phyloP scores from a whole-genome alignment of 192 early-diverging fungal species.

The Coemansia sp. region DNA sequence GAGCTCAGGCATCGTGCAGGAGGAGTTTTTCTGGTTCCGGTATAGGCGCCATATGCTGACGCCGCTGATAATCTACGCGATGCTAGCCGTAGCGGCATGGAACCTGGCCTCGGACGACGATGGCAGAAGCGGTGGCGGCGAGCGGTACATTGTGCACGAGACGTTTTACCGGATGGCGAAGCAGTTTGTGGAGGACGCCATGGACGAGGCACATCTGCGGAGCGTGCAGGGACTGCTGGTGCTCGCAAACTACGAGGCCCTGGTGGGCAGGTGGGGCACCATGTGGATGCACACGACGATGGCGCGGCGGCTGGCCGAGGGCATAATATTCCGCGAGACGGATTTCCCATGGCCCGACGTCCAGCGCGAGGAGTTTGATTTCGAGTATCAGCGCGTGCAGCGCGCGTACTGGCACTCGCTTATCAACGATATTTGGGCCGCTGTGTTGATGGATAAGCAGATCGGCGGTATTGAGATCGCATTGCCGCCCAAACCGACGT shows the following conservation, averaged over 20 bases:
- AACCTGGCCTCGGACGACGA: conserved; percentile 42
- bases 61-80: conserved; percentile 52
- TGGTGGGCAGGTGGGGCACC: conserved; percentile 55
- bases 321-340: conserved; percentile 47
- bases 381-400: conserved; percentile 53
- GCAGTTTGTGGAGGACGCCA: conserved; percentile 52
- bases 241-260: conserved; percentile 53
- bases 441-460: conserved; percentile 56
- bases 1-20: conserved; percentile 49
- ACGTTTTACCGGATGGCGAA: conserved; percentile 47
- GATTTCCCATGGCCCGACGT: conserved; percentile 54
- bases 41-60: conserved; percentile 55
- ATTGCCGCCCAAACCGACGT: conserved; percentile 38
- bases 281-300: conserved; percentile 59
- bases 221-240: conserved; percentile 54
- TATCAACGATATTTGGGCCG: conserved; percentile 54
- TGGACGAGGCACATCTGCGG: conserved; percentile 54
- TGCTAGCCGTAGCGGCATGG: conserved; percentile 54
- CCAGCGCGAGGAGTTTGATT: conserved; percentile 45
- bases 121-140: conserved; percentile 9
- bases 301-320: conserved; percentile 51
- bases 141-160: conserved; percentile 40
- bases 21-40: conserved; percentile 56
- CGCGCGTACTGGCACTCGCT: conserved; percentile 59
- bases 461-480: conserved; percentile 43